These are phyloP conservation scores for Ceratobasidium sp. DNA, from an alignment of 1,284 basidiomycete species.

Conservation along the genomic window DNA sequence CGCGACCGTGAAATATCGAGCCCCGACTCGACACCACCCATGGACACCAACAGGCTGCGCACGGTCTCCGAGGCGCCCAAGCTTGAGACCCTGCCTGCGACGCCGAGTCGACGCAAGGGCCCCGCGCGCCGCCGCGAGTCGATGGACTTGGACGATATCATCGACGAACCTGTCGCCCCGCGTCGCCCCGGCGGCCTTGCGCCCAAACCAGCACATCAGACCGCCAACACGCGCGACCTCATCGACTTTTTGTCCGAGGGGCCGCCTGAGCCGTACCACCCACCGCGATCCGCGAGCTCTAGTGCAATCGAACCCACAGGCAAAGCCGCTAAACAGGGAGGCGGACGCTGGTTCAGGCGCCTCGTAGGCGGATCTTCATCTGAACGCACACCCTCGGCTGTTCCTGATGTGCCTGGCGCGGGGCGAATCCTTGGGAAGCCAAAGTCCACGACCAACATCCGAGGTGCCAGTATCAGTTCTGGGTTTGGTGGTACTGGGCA, in stretches of 20 bases:
- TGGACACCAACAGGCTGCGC: slow-evolving; percentile 37
- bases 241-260: slow-evolving; percentile 74
- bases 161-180: slow-evolving; percentile 62
- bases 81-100: slow-evolving; percentile 21
- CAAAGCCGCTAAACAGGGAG: slow-evolving; percentile 1
- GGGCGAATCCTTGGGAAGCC: slow-evolving; percentile 19
- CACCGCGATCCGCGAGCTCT: slow-evolving; percentile 39
- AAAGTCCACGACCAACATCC: slow-evolving; percentile 13
- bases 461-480: slow-evolving; percentile 8
- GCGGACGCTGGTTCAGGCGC: slow-evolving; percentile 28
- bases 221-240: slow-evolving; percentile 65
- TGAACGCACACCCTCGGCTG: background rate
- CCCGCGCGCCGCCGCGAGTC: slow-evolving; percentile 69
- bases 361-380: slow-evolving; percentile 26
- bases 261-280: slow-evolving; percentile 60
- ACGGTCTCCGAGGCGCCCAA: slow-evolving; percentile 39
- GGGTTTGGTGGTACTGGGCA: background rate
- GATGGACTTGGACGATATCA: slow-evolving; percentile 75
- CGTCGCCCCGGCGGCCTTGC: slow-evolving; percentile 59
- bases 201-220: slow-evolving; percentile 51
- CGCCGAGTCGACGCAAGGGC: slow-evolving; percentile 55
- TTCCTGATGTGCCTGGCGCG: slow-evolving; percentile 27
- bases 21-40: slow-evolving; percentile 36
- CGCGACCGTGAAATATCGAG: slow-evolving; percentile 25
- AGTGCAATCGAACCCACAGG: slow-evolving; percentile 14